phyloP scores from a whole-genome alignment of 2,329 filamentous ascomycete species.

The Ophiocordyceps camponoti-rufipedis region DNA sequence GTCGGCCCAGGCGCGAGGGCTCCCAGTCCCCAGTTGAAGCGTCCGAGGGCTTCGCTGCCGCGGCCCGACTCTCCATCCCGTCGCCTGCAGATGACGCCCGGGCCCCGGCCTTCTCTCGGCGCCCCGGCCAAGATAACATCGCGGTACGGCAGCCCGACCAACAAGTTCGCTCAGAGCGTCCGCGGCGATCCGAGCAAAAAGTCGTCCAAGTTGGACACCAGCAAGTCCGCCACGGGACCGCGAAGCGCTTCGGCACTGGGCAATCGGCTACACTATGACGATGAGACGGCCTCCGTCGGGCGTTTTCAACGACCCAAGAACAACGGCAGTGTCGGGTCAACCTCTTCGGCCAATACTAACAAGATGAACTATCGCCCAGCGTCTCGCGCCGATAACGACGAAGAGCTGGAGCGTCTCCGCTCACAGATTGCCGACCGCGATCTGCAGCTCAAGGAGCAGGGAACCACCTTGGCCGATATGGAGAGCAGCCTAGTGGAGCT shows the following conservation, averaged over 20 bases:
- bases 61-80: slow-evolving; percentile 76
- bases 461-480: slow-evolving; percentile 70
- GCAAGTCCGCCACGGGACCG: slow-evolving; percentile 32
- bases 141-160: slow-evolving; percentile 25
- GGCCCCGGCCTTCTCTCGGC: slow-evolving; percentile 33
- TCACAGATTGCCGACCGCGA: slow-evolving; percentile 69
- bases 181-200: slow-evolving; percentile 45
- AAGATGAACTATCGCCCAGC: slow-evolving; percentile 27
- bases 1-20: slow-evolving; percentile 53
- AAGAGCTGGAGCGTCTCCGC: slow-evolving; percentile 57
- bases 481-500: slow-evolving; percentile 73
- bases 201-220: slow-evolving; percentile 20
- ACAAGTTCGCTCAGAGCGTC: slow-evolving; percentile 45
- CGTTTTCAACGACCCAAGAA: slow-evolving; percentile 28
- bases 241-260: slow-evolving; percentile 44
- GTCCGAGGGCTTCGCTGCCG: slow-evolving; percentile 57
- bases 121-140: slow-evolving; percentile 19
- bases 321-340: slow-evolving; percentile 34
- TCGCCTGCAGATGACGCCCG: slow-evolving; percentile 45
- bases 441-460: slow-evolving; percentile 75
- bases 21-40: slow-evolving; percentile 54
- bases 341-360: slow-evolving; percentile 30
- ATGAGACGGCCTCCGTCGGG: slow-evolving; percentile 35
- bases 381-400: slow-evolving; percentile 38
- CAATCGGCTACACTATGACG: slow-evolving; percentile 31